These are phyloP conservation scores for Mortierella alpina DNA, from an alignment of 192 early-diverging fungal species.

Conservation along the genomic window DNA sequence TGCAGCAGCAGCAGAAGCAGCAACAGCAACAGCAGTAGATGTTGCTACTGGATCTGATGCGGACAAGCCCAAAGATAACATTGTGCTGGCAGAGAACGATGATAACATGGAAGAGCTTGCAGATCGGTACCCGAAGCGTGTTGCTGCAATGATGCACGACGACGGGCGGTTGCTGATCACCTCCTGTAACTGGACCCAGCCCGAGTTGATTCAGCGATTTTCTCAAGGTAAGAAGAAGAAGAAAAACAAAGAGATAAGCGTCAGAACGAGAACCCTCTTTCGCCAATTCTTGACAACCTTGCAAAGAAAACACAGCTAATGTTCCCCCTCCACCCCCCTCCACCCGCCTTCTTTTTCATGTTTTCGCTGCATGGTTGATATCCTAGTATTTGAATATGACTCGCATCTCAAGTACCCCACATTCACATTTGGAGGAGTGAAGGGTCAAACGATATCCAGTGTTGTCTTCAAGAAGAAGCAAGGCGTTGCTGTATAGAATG, in stretches of 20 bases:
- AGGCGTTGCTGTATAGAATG: neutral
- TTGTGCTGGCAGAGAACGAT: conserved; percentile 47
- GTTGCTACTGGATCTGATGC: neutral
- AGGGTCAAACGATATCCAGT: conserved; percentile 90
- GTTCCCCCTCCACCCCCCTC: neutral
- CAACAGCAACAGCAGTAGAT: neutral
- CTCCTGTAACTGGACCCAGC: conserved; percentile 93
- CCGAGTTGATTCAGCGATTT: conserved; percentile 80
- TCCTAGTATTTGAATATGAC: conserved; percentile 66
- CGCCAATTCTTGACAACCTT: no score
- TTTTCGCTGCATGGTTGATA: neutral
- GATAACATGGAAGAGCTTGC: conserved; percentile 57
- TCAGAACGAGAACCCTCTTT: no score
- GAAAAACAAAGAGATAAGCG: neutral
- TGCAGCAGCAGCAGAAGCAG: conserved; percentile 19
- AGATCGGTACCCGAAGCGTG: conserved; percentile 63
- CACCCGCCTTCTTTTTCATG: neutral
- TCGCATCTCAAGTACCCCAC: conserved; percentile 84
- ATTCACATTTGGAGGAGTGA: conserved; percentile 89
- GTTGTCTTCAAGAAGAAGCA: conserved; percentile 77
- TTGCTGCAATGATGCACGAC: conserved; percentile 71
- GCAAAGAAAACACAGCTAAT: neutral
- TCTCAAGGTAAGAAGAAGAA: conserved; percentile 57
- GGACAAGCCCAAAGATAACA: conserved; percentile 8
- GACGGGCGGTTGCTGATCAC: conserved; percentile 86